These are phyloP conservation scores for Dioscorea alata DNA, from an alignment of 106 monocot genomes.

Conservation along the genomic window DNA sequence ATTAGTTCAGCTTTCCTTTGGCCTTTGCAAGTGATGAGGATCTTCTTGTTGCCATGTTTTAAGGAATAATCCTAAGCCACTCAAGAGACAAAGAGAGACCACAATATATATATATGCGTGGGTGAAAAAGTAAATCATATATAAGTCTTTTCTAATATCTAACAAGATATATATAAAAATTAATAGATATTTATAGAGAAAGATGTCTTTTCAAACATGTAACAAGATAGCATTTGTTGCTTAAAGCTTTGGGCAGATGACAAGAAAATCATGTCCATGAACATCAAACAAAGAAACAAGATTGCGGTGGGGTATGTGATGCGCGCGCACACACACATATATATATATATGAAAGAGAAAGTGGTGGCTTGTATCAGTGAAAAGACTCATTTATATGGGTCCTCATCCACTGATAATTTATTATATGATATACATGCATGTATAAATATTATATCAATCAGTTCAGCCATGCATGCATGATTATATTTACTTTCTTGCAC, in stretches of 20 bases:
- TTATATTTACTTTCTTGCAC: too few relatives aligned
- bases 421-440: too few relatives aligned
- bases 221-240: slow-evolving; percentile 4
- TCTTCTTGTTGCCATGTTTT: slow-evolving; percentile 9
- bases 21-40: background rate
- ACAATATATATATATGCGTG: too few relatives aligned
- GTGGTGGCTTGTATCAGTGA: background rate
- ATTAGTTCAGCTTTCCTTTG: background rate
- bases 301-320: background rate
- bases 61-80: slow-evolving; percentile 17
- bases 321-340: too few relatives aligned
- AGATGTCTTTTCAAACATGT: too few relatives aligned
- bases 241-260: background rate
- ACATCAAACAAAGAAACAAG: background rate
- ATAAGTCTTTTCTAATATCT: too few relatives aligned
- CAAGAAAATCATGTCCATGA: background rate
- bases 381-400: background rate
- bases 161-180: too few relatives aligned
- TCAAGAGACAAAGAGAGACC: background rate
- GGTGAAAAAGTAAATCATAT: too few relatives aligned
- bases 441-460: too few relatives aligned
- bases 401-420: background rate
- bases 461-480: too few relatives aligned
- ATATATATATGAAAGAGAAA: background rate
- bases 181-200: too few relatives aligned